Evolutionary conservation across 192 early-diverging fungal species (phyloP).

Genomic region (Gamsiella multidivaricata): DNA sequence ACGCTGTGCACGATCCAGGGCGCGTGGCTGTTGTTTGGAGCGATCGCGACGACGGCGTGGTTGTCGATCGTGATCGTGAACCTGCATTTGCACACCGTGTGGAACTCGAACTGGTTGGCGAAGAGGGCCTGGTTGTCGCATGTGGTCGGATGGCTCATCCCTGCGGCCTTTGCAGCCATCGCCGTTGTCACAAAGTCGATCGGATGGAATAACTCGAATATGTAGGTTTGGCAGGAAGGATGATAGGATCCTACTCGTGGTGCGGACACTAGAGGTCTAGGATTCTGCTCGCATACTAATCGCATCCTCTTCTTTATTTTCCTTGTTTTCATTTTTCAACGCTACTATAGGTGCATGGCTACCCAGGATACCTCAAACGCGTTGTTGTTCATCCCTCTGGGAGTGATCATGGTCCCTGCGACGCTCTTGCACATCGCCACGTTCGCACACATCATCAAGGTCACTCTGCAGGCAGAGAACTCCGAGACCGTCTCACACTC

Average conservation of each 20-base stretch:
- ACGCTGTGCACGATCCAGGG: conserved; percentile 57
- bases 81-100: conserved; percentile 63
- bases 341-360: conserved; percentile 36
- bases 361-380: conserved; percentile 22
- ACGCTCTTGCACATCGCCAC: conserved; percentile 60
- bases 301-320: conserved; percentile 1
- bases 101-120: conserved; percentile 60
- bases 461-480: conserved; percentile 47
- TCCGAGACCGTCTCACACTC: conserved; percentile 49
- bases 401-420: conserved; percentile 55
- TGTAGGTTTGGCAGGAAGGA: conserved; percentile 36
- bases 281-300: neutral
- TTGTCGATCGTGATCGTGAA: conserved; percentile 56
- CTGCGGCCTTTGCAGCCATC: conserved; percentile 53
- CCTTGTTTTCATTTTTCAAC: conserved; percentile 21
- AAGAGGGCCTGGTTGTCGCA: conserved; percentile 54
- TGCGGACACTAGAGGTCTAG: neutral
- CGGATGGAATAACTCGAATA: conserved; percentile 60
- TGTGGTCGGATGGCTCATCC: conserved; percentile 59
- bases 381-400: conserved; percentile 61
- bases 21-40: conserved; percentile 59
- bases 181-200: conserved; percentile 54
- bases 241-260: neutral
- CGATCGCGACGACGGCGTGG: conserved; percentile 58
- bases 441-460: conserved; percentile 60